Evolutionary conservation across 345 rosid species (phyloP).

Genomic region (Moricandia moricandioides): DNA sequence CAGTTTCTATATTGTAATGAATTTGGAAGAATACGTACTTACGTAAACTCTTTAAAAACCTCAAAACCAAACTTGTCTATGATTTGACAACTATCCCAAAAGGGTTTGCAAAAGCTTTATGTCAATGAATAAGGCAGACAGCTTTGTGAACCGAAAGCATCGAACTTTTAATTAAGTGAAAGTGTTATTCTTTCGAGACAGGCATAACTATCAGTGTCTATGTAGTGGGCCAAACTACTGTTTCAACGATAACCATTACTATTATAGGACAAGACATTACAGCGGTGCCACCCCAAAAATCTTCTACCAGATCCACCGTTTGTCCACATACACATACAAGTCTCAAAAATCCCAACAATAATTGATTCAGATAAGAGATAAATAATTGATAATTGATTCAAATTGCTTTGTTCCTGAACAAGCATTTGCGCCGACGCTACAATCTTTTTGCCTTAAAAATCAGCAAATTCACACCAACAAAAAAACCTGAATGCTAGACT

Average conservation of each 20-base stretch:
- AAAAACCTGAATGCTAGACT: conserved; percentile 26
- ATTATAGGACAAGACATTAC: not conserved
- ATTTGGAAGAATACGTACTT: not conserved
- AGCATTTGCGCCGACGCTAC: conserved; percentile 28
- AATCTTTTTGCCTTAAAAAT: conserved; percentile 35
- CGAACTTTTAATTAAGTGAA: not conserved
- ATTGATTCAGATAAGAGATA: not conserved
- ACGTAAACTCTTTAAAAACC: not conserved
- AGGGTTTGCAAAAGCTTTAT: not conserved
- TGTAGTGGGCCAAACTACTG: not conserved
- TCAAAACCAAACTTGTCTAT: not conserved
- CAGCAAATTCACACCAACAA: conserved; percentile 28
- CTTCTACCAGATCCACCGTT: not conserved
- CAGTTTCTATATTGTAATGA: not conserved
- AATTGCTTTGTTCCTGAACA: conserved; percentile 11
- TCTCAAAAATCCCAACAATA: not conserved
- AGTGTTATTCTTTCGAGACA: not conserved
- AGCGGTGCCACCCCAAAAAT: not conserved
- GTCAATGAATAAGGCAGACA: not conserved
- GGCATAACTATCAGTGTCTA: not conserved
- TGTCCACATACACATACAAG: not conserved
- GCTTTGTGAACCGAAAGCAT: not conserved
- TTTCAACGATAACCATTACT: not conserved
- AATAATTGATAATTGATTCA: conserved; percentile 11
- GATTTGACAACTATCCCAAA: not conserved